Conservation (phyloP, 768 basidiomycete species). For the Naganishia onofrii region DNA sequence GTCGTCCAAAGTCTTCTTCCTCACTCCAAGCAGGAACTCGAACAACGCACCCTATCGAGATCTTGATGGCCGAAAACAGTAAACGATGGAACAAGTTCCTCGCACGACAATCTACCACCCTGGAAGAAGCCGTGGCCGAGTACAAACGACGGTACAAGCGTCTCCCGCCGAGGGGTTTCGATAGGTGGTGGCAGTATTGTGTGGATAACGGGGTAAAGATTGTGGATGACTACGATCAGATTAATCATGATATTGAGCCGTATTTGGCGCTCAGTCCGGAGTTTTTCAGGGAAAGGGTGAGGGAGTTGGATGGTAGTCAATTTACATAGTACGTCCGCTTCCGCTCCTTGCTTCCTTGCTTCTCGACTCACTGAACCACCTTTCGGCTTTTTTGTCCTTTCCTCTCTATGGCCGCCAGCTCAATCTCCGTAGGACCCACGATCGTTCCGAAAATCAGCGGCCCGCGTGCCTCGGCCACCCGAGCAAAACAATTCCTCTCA, state of each 20-base stretch:
- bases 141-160: constrained; percentile 74
- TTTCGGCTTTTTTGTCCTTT: too few species aligned
- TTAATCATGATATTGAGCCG: constrained; percentile 67
- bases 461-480: constrained; percentile 34
- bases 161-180: constrained; percentile 83
- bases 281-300: constrained; percentile 39
- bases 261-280: constrained; percentile 72
- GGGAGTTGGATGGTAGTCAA: constrained; percentile 32
- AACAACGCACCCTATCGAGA: constrained; percentile 45
- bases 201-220: constrained; percentile 69
- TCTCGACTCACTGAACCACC: too few species aligned
- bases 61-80: constrained; percentile 41
- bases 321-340: constrained; percentile 40
- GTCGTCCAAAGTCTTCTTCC: constrained; percentile 22
- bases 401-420: constrained; percentile 27
- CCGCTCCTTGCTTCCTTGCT: too few species aligned
- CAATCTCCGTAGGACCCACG: constrained; percentile 40
- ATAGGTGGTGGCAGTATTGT: constrained; percentile 81
- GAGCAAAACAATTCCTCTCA: constrained; percentile 40
- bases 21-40: constrained; percentile 32
- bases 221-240: constrained; percentile 66
- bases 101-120: constrained; percentile 68
- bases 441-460: constrained; percentile 36
- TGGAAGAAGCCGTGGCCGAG: constrained; percentile 73
- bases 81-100: constrained; percentile 42